phyloP scores from a whole-genome alignment of 345 rosid genomes.

The Citrus reticulata region DNA sequence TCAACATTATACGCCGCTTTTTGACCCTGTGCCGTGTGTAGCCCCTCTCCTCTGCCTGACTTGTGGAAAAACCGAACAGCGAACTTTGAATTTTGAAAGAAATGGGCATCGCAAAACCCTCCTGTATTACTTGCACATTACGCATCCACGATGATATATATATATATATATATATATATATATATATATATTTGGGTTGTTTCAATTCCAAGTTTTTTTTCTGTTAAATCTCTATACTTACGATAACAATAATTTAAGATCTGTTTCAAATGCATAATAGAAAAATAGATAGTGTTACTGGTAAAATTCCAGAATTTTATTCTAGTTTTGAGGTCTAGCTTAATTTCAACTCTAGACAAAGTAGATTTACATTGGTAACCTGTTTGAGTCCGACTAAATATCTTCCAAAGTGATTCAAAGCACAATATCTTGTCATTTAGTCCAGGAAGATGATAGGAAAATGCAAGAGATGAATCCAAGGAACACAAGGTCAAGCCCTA shows the following conservation, averaged over 20 bases:
- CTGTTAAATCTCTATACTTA: too few species aligned
- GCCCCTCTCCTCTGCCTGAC: background rate
- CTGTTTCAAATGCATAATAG: too few species aligned
- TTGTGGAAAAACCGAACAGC: background rate
- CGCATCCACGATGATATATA: background rate
- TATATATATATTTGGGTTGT: too few species aligned
- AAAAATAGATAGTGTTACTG: too few species aligned
- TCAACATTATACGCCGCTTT: conserved; percentile 21
- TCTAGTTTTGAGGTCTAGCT: background rate
- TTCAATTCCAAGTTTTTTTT: too few species aligned
- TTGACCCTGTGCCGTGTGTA: background rate
- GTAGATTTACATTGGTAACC: background rate
- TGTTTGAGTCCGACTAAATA: background rate
- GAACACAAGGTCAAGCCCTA: background rate
- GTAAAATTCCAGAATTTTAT: too few species aligned
- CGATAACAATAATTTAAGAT: too few species aligned
- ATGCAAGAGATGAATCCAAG: background rate
- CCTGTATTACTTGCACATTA: background rate
- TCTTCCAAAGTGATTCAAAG: background rate
- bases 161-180: too few species aligned
- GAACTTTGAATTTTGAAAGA: background rate
- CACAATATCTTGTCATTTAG: background rate
- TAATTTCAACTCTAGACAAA: background rate
- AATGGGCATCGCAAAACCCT: background rate
- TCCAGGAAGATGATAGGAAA: background rate